These are phyloP conservation scores for Stevia rebaudiana DNA, from an alignment of 140 eudicot genomes.

Conservation along the genomic window DNA sequence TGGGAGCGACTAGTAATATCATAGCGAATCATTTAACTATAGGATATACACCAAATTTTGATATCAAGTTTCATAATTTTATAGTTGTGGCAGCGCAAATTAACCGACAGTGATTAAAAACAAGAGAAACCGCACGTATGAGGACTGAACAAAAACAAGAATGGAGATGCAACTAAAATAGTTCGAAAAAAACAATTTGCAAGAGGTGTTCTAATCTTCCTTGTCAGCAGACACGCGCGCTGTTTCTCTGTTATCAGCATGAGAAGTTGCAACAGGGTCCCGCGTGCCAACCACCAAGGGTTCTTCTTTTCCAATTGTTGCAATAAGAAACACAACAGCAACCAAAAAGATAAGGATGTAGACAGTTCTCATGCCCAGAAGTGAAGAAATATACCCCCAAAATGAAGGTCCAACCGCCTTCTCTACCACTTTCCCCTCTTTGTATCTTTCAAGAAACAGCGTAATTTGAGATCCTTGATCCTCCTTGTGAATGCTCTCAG, in stretches of 20 bases:
- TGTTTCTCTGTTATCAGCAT: constrained; percentile 35
- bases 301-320: constrained; percentile 49
- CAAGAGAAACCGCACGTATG: too few relatives aligned
- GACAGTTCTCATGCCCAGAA: constrained; percentile 49
- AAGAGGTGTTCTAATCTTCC: constrained; percentile 46
- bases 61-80: not conserved
- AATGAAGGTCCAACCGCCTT: constrained; percentile 69
- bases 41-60: not conserved
- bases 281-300: constrained; percentile 49
- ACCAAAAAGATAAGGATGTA: constrained; percentile 52
- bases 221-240: constrained; percentile 29
- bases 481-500: constrained; percentile 57
- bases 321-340: constrained; percentile 49
- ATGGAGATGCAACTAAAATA: not conserved
- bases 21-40: not conserved
- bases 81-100: constrained; percentile 1
- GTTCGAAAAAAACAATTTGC: constrained; percentile 16
- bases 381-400: constrained; percentile 50
- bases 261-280: constrained; percentile 31
- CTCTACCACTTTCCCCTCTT: constrained; percentile 63
- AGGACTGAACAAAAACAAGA: constrained; percentile 12
- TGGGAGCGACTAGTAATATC: not conserved
- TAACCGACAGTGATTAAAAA: constrained; percentile 11
- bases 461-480: constrained; percentile 73
- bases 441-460: constrained; percentile 62